Base-by-base conservation (phyloP, 1,139 yeast species). In the Magnusiomyces ingens region DNA sequence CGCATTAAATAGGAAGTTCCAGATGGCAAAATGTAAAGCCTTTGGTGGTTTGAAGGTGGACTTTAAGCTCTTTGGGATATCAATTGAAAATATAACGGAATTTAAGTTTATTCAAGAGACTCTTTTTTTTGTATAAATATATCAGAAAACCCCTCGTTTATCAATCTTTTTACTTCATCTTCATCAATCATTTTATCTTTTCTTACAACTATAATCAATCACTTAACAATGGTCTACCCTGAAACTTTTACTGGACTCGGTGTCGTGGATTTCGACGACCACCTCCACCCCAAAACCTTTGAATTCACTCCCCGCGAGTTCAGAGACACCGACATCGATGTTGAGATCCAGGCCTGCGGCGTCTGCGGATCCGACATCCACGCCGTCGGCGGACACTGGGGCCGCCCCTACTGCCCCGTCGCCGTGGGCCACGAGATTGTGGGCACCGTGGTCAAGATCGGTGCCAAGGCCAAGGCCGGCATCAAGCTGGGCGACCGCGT, bases 311-410 rank as follows among this genome's bases (percentile, higher is more conserved):
- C 48, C 4, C 51, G 55, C 29, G 38, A 41, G n/a, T 43, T 55
- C 42, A 45, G 48, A 2, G 52, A 43, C 42, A 21, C 55, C 50
- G 66, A 63, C 61, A 76, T 80, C 35, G 79, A 75, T 18, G 65
- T 80, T 59, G 68, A 77, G 64, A 74, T 71, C 52, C 67, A 71
- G 52, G 73, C 73, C 53, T 79, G 86, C 64, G 86, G 87, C 37
- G 73, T 82, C 57, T 82, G 89, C 69, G 85, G 84, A 35, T 73
- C 82, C 12, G 85, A 80, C 61, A 64, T 77, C 56, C 82, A 77
- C 63, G 72, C 77, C 42, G 67, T 71, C 48, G 63, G 66, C 53
- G 76, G 74, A 45, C 69, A 71, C 58, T 73, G 78, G 77, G 69
- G 70, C 8, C 62, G 63, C 5, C 57, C 65, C 55, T 46, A 62